Percentiles rank a stretch among this genome's conserved stretches.
These are phyloP conservation scores for Amanita molliuscula DNA, from an alignment of 768 basidiomycete genomes.

Conservation along the genomic window DNA sequence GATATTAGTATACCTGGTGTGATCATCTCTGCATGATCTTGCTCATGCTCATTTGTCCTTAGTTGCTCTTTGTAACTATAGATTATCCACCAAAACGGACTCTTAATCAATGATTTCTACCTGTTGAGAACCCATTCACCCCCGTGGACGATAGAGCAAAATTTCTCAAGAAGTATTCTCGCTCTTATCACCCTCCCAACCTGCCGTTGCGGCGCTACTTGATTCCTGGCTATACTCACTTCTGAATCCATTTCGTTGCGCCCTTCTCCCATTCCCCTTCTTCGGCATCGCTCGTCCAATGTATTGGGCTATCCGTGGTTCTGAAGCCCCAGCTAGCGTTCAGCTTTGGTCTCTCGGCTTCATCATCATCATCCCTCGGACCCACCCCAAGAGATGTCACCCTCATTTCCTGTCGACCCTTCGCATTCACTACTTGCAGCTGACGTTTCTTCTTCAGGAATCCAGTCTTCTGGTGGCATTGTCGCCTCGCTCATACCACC, in stretches of 20 bases:
- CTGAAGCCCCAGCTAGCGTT: conserved; percentile 9
- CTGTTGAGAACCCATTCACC: background rate
- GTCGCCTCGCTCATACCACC: conserved; percentile 26
- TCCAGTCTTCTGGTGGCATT: conserved; percentile 32
- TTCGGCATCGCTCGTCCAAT: background rate
- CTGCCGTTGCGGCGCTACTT: conserved; percentile 24
- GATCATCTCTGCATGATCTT: background rate
- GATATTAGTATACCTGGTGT: conserved; percentile 6
- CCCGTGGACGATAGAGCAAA: background rate
- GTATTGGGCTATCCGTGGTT: background rate
- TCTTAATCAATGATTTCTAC: background rate
- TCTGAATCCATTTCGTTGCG: conserved; percentile 11
- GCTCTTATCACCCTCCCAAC: conserved; percentile 38
- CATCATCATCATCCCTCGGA: conserved; percentile 21
- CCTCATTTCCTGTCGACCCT: conserved; percentile 29
- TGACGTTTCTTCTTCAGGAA: conserved; percentile 26
- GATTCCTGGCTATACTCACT: conserved; percentile 8
- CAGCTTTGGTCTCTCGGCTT: conserved; percentile 12
- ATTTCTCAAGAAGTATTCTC: conserved; percentile 22
- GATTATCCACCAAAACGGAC: background rate
- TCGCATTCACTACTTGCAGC: conserved; percentile 16
- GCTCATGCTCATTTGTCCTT: background rate
- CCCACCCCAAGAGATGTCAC: conserved; percentile 29
- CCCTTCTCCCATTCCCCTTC: conserved; percentile 3
- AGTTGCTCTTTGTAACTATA: background rate